phyloP scores from a whole-genome alignment of 176 grass and related monocot species.

The Thalia dealbata region DNA sequence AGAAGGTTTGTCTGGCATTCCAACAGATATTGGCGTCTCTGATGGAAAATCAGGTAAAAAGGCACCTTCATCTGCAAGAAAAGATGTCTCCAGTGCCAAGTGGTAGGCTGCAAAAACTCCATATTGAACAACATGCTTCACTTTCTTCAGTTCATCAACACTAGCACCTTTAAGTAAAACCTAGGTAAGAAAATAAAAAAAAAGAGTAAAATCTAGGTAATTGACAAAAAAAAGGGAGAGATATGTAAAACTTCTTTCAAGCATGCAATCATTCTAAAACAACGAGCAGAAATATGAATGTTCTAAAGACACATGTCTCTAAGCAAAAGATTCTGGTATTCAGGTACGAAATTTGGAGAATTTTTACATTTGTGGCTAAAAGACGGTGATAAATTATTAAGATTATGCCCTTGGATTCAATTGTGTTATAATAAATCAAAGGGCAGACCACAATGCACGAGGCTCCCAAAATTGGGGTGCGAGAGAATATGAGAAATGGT shows the following conservation, averaged over 20 bases:
- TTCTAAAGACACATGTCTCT: neutral
- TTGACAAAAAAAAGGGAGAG: conserved; percentile 22
- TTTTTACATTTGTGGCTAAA: neutral
- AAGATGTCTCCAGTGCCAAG: conserved; percentile 89
- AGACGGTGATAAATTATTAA: neutral
- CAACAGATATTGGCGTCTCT: conserved; percentile 65
- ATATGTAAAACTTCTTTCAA: neutral
- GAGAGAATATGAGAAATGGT: neutral
- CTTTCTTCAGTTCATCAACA: conserved; percentile 80
- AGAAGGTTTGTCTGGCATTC: conserved; percentile 58
- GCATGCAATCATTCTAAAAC: neutral
- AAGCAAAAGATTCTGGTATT: neutral
- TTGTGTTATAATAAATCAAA: neutral
- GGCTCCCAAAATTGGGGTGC: neutral
- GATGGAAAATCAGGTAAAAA: conserved; percentile 60
- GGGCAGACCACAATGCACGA: neutral
- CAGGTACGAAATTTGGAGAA: neutral
- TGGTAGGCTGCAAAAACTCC: conserved; percentile 98
- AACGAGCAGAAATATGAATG: neutral
- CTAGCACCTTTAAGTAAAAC: conserved; percentile 81
- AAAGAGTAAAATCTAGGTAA: conserved; percentile 46
- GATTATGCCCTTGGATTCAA: neutral
- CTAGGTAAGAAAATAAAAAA: conserved; percentile 37
- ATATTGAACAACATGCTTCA: conserved; percentile 86
- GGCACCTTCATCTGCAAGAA: conserved; percentile 92